These are phyloP conservation scores for Cystofilobasidium ferigula DNA, from an alignment of 768 basidiomycete genomes.

Conservation along the genomic window DNA sequence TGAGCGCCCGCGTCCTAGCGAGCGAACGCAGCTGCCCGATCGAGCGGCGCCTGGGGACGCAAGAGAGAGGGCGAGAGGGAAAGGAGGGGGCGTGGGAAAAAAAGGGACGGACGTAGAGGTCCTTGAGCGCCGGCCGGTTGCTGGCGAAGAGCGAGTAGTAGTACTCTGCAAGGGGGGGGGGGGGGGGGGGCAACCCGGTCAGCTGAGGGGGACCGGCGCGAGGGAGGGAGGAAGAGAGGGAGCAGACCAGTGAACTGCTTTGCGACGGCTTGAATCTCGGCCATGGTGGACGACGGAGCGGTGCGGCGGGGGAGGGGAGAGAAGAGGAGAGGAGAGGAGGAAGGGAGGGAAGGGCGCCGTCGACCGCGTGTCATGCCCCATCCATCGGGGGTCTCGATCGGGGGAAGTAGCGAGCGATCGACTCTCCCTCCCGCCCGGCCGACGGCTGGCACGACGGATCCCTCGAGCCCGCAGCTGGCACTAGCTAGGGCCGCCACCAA, in stretches of 20 bases:
- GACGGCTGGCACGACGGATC: too few relatives aligned
- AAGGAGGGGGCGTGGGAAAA: not conserved
- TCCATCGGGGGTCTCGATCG: too few relatives aligned
- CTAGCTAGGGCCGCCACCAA: too few relatives aligned
- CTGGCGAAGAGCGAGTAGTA: conserved; percentile 25
- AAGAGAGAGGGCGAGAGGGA: too few relatives aligned
- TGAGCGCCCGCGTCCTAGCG: too few relatives aligned
- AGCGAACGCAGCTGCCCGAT: not conserved
- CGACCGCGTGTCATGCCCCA: too few relatives aligned
- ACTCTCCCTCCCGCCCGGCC: too few relatives aligned
- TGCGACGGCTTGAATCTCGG: conserved; percentile 51
- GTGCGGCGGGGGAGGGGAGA: too few relatives aligned
- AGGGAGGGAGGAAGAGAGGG: not conserved
- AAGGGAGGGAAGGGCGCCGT: too few relatives aligned
- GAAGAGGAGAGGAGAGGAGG: too few relatives aligned
- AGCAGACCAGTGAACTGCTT: conserved; percentile 44
- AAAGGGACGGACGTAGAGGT: conserved; percentile 22
- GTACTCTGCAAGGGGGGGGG: conserved; percentile 14
- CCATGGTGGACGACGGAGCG: conserved; percentile 5
- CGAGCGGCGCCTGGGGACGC: not conserved
- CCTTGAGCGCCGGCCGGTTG: conserved; percentile 25
- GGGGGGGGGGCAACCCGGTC: not conserved
- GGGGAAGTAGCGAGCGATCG: too few relatives aligned
- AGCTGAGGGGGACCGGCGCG: not conserved
- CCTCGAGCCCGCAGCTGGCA: too few relatives aligned